Evolutionary conservation across 129 eudicot genomes (phyloP), one percentile per base, ranked within the genome.

Genomic region (Arctium minus): DNA sequence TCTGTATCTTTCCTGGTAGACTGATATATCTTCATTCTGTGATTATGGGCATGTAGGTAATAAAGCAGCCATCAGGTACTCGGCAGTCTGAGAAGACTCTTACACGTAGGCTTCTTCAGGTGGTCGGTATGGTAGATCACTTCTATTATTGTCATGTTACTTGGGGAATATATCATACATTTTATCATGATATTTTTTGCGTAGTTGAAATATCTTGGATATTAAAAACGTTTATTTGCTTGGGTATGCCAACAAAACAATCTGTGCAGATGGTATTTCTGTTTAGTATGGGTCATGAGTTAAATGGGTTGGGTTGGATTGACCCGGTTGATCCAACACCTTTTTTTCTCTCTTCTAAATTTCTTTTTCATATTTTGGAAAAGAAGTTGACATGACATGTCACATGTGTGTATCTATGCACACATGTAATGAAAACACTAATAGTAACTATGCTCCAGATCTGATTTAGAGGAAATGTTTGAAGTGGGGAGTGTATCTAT

Each of bases 71-170:
- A 53, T 87, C 97, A 65, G 94, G 80, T 77, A 86, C 91, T 46
- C 87, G 94, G 50, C 97, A 90, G 74, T 18, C 82, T 17, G 99
- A 93, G 67, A 96, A 80, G 84, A 77, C 84, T 76, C 90, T 91
- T 18, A 78, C 97, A 9, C 92, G 91, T 70, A 89, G 99, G 62
- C 92, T 96, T 80, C 99, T 96, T 78, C 97, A 93, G 90, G 91
- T 96, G 82, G 74, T 79, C 44, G 99, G 99, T 96, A 93, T 80
- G 97, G 76, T 53, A 82, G 79, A 71, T 83, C 67, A 83, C 62
- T 81, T 81, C 15, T 81, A 12, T 35, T 50, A 36, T 53, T 71
- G 42, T 77, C 82, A 70, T 80, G 37, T 77, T 70, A 83, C 13
- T 70, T 77, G 32, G 35, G 73, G 64, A 4, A 12, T 35, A 44